Conservation (phyloP, 768 basidiomycete species). For the Suillus discolor region DNA sequence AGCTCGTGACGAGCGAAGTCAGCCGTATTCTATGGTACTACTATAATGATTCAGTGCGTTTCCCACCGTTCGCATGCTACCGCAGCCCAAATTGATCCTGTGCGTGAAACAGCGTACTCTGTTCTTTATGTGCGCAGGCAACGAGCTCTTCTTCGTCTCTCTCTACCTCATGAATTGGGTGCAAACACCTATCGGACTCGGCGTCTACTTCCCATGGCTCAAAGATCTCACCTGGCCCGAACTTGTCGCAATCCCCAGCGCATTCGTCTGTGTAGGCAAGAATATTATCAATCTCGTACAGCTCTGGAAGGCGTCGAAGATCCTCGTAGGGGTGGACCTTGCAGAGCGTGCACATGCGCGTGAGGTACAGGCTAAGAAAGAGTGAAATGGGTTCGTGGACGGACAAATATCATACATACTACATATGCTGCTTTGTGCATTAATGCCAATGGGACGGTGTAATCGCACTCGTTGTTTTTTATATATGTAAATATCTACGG, state of each 20-base stretch:
- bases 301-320: constrained; percentile 97
- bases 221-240: constrained; percentile 72
- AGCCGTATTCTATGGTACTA: constrained; percentile 90
- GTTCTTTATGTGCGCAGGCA: constrained; percentile 91
- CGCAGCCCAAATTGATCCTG: background rate
- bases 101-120: constrained; percentile 66
- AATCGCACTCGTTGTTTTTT: constrained; percentile 13
- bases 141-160: constrained; percentile 94
- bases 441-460: constrained; percentile 12
- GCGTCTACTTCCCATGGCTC: constrained; percentile 17
- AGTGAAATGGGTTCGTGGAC: constrained; percentile 7
- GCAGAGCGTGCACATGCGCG: constrained; percentile 78
- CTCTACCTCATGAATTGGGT: constrained; percentile 93
- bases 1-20: constrained; percentile 89
- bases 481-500: constrained; percentile 3
- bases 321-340: constrained; percentile 90
- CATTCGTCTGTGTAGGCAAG: constrained; percentile 75
- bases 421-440: constrained; percentile 13
- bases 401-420: constrained; percentile 10
- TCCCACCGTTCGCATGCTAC: background rate
- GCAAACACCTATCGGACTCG: constrained; percentile 63
- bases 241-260: constrained; percentile 60
- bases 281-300: constrained; percentile 96
- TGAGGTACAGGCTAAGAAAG: constrained; percentile 34
- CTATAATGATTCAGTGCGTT: constrained; percentile 88